phyloP scores from a whole-genome alignment of 129 eudicot species.

The Artemisia tridentata region DNA sequence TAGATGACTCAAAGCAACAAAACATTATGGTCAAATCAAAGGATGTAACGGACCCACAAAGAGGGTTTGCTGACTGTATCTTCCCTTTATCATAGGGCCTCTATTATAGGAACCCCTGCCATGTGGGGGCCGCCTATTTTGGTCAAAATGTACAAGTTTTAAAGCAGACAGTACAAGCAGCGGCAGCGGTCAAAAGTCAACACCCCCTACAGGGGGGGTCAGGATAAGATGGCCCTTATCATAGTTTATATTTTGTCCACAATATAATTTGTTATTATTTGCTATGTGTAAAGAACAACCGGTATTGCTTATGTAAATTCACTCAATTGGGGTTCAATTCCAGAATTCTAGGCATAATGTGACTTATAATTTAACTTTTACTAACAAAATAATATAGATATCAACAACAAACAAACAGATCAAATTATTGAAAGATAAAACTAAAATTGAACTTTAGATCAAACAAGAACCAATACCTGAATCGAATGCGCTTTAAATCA shows the following conservation, averaged over 20 bases:
- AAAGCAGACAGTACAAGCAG: too few relatives aligned
- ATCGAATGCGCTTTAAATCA: conserved; percentile 78
- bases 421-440: conserved; percentile 19
- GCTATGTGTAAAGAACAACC: conserved; percentile 26
- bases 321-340: conserved; percentile 45
- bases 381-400: conserved; percentile 17
- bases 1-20: conserved; percentile 22
- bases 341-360: conserved; percentile 40
- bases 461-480: conserved; percentile 52
- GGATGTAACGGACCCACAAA: conserved; percentile 35
- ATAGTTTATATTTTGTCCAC: conserved; percentile 30
- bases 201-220: too few relatives aligned
- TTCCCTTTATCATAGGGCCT: conserved; percentile 24
- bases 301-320: conserved; percentile 31
- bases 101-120: too few relatives aligned
- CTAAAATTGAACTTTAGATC: conserved; percentile 18
- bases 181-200: too few relatives aligned
- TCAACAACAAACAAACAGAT: conserved; percentile 26
- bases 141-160: too few relatives aligned
- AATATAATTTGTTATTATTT: conserved; percentile 34
- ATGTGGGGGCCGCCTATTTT: too few relatives aligned
- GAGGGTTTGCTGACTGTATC: conserved; percentile 24
- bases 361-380: conserved; percentile 34
- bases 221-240: too few relatives aligned
- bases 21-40: conserved; percentile 1